A percentile compares a stretch with the other conserved stretches of the same genome.
These are phyloP conservation scores for Triticum urartu DNA, from an alignment of 176 grass and related monocot genomes.

Conservation along the genomic window DNA sequence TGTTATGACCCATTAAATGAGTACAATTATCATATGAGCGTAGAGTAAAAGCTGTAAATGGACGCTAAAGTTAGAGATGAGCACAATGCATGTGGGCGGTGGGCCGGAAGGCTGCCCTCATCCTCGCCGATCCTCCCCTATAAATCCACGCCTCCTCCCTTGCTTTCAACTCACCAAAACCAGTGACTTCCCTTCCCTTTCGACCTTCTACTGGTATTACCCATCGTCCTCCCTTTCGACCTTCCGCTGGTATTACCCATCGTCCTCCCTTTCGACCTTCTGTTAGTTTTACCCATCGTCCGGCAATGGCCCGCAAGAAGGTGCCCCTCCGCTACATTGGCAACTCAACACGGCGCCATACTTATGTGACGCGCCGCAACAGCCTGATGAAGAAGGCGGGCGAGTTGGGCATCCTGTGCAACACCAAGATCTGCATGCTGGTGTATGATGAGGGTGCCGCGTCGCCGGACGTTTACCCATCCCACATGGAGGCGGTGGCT, in stretches of 20 bases:
- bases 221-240: too few species aligned
- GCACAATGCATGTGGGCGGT: neutral
- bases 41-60: neutral
- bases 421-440: neutral
- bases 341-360: neutral
- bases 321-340: constrained; percentile 26
- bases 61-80: neutral
- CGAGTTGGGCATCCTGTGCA: constrained; percentile 25
- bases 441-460: constrained; percentile 18
- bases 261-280: neutral
- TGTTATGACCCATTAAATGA: neutral
- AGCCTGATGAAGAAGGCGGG: constrained; percentile 36
- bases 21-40: neutral
- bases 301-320: constrained; percentile 39
- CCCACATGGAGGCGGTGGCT: neutral
- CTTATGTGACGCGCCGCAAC: constrained; percentile 18
- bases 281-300: neutral
- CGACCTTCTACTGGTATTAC: neutral
- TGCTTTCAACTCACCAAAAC: neutral
- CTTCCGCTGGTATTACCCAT: neutral
- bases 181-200: neutral
- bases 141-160: neutral
- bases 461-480: constrained; percentile 22
- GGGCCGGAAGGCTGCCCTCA: neutral
- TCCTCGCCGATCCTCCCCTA: neutral